Evolutionary conservation across 2,329 filamentous ascomycete genomes (phyloP), one percentile per base, ranked within the genome.

Genomic region (Stachybotrys chlorohalonatus): DNA sequence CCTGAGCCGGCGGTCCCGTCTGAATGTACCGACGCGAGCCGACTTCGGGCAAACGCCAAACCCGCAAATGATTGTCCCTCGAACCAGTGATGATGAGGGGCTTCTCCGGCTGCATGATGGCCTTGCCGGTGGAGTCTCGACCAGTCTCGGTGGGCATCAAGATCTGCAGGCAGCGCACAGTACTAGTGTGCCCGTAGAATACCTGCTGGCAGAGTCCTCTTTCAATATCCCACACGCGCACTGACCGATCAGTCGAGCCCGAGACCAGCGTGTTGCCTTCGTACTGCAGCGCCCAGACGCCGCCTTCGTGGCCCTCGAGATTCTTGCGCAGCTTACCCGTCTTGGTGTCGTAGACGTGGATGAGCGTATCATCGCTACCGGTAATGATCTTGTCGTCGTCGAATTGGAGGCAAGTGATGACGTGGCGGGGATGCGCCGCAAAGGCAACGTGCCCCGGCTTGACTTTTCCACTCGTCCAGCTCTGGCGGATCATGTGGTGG

Each of bases 211-310:
- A 96, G 49, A 89, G 82, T 1, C 92, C 94, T 63, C 87, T 87
- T 66, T 95, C 90, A 59, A 99, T 96, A 67, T 99, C 93, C 94
- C 94, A 99, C 0, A 99, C 93, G n/a, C 94, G 85, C n/a, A 99
- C 94, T 11, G 94, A 95, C 50, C 94, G 82, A 71, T 99, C 94
- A 0, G 94, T 99, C 7, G 92, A 96, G 2, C 94, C 94, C 15
- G 94, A 99, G 2, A 99, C 94, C 17, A 99, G 75, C 15, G 89
- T 90, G 66, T 97, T 96, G 52, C 92, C 93, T 66, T 96, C 87
- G 67, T 97, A 99, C 69, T 97, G 92, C 53, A 99, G 74, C 32
- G 94, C 94, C 94, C 94, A 99, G 1, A 99, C 94, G 49, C 94
- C 94, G 39, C 94, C 94, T 70, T 99, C 94, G 62, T 99, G 94